phyloP scores from a whole-genome alignment of 306 rosid species.

The Quercus mongolica region DNA sequence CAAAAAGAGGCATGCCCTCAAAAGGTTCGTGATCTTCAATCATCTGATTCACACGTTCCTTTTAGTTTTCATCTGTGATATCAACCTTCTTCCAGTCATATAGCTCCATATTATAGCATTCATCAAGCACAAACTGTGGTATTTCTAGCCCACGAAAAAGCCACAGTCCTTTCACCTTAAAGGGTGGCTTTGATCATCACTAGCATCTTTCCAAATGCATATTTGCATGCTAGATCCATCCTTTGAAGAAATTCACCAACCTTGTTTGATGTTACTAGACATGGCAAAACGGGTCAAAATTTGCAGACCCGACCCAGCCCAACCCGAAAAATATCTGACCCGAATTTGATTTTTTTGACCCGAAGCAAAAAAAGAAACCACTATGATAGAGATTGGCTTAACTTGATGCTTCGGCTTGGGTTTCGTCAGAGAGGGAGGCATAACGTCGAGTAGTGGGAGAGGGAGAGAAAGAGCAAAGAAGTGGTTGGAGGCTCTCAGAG shows the following conservation, averaged over 20 bases:
- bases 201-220: slow-evolving; percentile 91
- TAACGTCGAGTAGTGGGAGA: too few relatives aligned
- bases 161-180: slow-evolving; percentile 89
- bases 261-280: slow-evolving; percentile 43
- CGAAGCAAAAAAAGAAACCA: too few relatives aligned
- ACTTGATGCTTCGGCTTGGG: too few relatives aligned
- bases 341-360: too few relatives aligned
- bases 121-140: slow-evolving; percentile 68
- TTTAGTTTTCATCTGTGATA: slow-evolving; percentile 60
- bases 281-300: too few relatives aligned
- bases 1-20: slow-evolving; percentile 76
- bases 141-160: slow-evolving; percentile 85
- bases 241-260: slow-evolving; percentile 86
- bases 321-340: too few relatives aligned
- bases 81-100: slow-evolving; percentile 85
- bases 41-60: slow-evolving; percentile 81
- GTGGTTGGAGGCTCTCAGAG: too few relatives aligned
- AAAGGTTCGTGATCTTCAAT: slow-evolving; percentile 84
- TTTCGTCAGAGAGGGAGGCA: too few relatives aligned
- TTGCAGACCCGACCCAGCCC: too few relatives aligned
- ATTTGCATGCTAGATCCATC: slow-evolving; percentile 87
- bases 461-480: too few relatives aligned
- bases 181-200: slow-evolving; percentile 75
- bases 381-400: too few relatives aligned
- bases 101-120: slow-evolving; percentile 94